These are phyloP conservation scores for Bruguiera parviflora DNA, from an alignment of 345 rosid genomes.

Conservation along the genomic window DNA sequence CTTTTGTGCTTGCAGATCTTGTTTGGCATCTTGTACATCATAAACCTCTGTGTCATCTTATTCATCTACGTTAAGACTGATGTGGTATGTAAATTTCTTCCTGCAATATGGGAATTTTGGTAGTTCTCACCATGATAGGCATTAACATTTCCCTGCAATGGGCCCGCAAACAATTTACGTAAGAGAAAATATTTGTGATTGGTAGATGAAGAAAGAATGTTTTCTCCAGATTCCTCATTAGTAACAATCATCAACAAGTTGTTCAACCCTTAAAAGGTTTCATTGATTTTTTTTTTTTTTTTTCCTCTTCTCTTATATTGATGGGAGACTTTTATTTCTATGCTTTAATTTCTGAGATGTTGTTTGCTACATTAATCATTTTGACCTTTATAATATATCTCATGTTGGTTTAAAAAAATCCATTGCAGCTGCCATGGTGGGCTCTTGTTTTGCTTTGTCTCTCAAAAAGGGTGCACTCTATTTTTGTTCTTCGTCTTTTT, in stretches of 20 bases:
- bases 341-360: not conserved
- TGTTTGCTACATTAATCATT: not conserved
- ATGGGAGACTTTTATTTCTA: not conserved
- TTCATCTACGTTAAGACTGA: conserved; percentile 69
- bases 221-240: too few species aligned
- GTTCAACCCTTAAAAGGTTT: too few species aligned
- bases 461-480: conserved; percentile 86
- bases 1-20: conserved; percentile 54
- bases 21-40: conserved; percentile 69
- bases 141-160: not conserved
- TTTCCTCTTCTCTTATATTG: too few species aligned
- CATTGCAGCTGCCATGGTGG: conserved; percentile 91
- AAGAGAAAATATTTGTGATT: too few species aligned
- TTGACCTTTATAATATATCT: not conserved
- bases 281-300: not conserved
- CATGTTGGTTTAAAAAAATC: conserved; percentile 4
- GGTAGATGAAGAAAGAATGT: too few species aligned
- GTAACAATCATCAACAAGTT: too few species aligned
- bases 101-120: not conserved
- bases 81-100: conserved; percentile 47
- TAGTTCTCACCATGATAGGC: not conserved
- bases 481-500: conserved; percentile 91
- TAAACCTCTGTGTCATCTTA: conserved; percentile 67
- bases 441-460: conserved; percentile 73
- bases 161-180: too few species aligned